Evolutionary conservation across 371 early-diverging fungal genomes (phyloP).

Genomic region (Lichtheimia ornata): DNA sequence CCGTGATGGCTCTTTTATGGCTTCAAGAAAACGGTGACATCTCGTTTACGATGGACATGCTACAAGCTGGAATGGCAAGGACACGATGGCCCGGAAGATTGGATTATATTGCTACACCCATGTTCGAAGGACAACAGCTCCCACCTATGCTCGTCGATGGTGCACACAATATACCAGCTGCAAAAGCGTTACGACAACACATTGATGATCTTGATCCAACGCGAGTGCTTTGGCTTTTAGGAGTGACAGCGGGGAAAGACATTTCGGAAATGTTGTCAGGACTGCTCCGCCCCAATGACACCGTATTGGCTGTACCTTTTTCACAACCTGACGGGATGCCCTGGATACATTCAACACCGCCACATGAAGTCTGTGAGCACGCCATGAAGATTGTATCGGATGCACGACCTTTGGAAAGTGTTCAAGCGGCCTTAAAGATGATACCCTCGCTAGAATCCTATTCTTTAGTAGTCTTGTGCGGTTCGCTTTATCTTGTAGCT

Average conservation of each 20-base stretch:
- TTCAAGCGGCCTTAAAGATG: conserved; percentile 27
- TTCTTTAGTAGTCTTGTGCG: conserved; percentile 70
- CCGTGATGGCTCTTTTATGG: conserved; percentile 64
- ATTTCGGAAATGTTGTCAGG: conserved; percentile 53
- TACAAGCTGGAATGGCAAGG: conserved; percentile 57
- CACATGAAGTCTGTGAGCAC: conserved; percentile 39
- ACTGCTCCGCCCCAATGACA: conserved; percentile 59
- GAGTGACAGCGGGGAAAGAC: conserved; percentile 75
- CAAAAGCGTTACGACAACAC: conserved; percentile 61
- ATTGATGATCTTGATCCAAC: conserved; percentile 46
- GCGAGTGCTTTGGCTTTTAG: conserved; percentile 77
- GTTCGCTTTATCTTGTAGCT: conserved; percentile 86
- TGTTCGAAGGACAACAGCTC: background rate
- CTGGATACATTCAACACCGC: conserved; percentile 68
- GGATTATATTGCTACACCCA: conserved; percentile 55
- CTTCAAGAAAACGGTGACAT: conserved; percentile 28
- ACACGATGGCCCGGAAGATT: conserved; percentile 86
- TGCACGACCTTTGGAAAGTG: conserved; percentile 17
- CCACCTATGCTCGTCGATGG: conserved; percentile 76
- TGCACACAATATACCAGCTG: conserved; percentile 86
- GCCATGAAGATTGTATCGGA: conserved; percentile 15
- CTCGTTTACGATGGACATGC: conserved; percentile 39
- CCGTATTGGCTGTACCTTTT: conserved; percentile 70
- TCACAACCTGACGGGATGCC: conserved; percentile 83
- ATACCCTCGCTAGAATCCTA: background rate